Percentiles rank a stretch among this genome's conserved stretches.
Conservation (phyloP, 2,329 filamentous ascomycete species). For the Cladosporium cucumerinum region DNA sequence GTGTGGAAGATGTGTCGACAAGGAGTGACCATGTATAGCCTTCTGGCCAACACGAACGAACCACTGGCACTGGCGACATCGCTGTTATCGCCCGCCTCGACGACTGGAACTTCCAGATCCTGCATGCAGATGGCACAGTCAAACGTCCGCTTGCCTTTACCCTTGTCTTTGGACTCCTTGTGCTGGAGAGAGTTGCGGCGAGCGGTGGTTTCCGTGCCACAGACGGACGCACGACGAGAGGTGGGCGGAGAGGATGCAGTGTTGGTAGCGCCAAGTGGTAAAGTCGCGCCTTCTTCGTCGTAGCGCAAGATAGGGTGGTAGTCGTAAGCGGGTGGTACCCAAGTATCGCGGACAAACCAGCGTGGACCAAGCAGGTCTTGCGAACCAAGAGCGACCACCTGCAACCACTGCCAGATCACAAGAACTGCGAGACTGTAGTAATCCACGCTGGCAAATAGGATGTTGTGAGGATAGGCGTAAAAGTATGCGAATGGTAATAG, state of each 20-base stretch:
- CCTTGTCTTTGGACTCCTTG: conserved; percentile 42
- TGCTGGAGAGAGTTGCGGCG: conserved; percentile 10
- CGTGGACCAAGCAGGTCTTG: conserved; percentile 85
- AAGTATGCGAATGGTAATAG: conserved; percentile 82
- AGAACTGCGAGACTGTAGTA: conserved; percentile 61
- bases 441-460: conserved; percentile 73
- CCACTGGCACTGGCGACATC: conserved; percentile 46
- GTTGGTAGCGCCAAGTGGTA: conserved; percentile 64
- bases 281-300: conserved; percentile 70
- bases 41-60: conserved; percentile 63
- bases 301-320: conserved; percentile 88
- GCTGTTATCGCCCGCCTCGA: conserved; percentile 52
- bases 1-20: conserved; percentile 96
- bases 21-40: conserved; percentile 94
- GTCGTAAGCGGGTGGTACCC: conserved; percentile 75
- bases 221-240: conserved; percentile 30
- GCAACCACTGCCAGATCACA: conserved; percentile 79
- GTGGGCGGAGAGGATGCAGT: conserved; percentile 26
- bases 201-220: conserved; percentile 16
- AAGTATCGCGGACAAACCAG: conserved; percentile 72
- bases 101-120: conserved; percentile 80
- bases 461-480: conserved; percentile 72
- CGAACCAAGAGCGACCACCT: conserved; percentile 71
- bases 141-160: conserved; percentile 61
- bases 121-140: conserved; percentile 97